Evolutionary conservation across 2,329 filamentous ascomycete species (phyloP), one percentile per base, ranked within the genome.

Genomic region (Aspergillus sp.): DNA sequence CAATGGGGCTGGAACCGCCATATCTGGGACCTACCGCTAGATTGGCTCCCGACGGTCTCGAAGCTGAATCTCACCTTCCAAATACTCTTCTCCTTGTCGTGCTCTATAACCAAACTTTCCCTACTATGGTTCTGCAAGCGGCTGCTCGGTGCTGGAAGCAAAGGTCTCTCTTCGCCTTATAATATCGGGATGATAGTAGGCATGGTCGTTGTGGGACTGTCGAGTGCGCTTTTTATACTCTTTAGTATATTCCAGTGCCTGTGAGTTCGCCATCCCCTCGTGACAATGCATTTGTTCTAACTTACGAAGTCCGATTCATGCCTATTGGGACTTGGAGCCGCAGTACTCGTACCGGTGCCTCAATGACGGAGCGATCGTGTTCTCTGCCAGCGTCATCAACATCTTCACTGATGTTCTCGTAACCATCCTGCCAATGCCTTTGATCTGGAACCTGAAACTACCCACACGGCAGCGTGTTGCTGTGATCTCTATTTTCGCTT

Each of bases 371-470:
- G 66, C 64, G 6, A 68, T 73, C 38, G 67, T 76, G 28, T 74
- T 77, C 52, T 69, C 72, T 4, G 74, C 73, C 6, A 77, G 76
- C 63, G 64, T 75, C 17, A 68, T 77, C 66, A 78, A 78, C 57
- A 74, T 77, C 50, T 69, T 76, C 34, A 77, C 73, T 47, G 77
- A 79, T 52, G 66, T 78, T 34, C 54, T 76, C 7, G 67, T 68
- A n/a, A 76, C 77, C 3, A 59, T 73, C 7, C 57, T 79, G 9
- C 77, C 77, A 1, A 79, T 79, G 72, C 75, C 76, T 7, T 66
- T 78, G 47, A 76, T 79, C 53, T 79, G 76, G 77, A 75, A 71
- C 13, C 64, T 79, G 45, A 74, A 76, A 22, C 66, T 79, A 17
- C 72, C 75, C 9, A 61, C 68, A 38, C 72, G 72, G 7, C 76